phyloP scores from a whole-genome alignment of 2,329 filamentous ascomycete species.

The Camptophora hylomeconis region DNA sequence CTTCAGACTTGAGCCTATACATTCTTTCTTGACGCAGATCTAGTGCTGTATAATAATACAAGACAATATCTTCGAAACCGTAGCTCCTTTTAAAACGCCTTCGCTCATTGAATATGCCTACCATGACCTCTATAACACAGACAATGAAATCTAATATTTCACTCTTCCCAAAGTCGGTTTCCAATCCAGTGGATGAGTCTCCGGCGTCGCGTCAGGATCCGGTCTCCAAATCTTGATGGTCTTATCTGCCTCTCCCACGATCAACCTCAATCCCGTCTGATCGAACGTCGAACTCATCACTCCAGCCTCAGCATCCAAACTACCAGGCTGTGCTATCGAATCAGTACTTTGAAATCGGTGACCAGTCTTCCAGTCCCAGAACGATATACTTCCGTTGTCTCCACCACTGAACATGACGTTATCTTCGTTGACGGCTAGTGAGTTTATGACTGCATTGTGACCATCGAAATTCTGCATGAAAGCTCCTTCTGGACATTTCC shows the following conservation, averaged over 20 bases:
- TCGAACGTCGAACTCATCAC: conserved; percentile 94
- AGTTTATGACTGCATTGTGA: conserved; percentile 94
- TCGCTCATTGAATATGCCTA: conserved; percentile 1
- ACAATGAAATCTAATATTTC: no score
- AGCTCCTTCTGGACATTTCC: conserved; percentile 94
- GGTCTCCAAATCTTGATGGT: conserved; percentile 98
- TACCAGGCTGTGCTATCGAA: conserved; percentile 85
- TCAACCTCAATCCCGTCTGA: conserved; percentile 71
- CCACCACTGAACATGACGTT: conserved; percentile 90
- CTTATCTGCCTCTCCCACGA: conserved; percentile 93
- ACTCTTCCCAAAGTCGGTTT: conserved; percentile 65
- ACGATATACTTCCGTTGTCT: conserved; percentile 91
- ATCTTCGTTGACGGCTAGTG: conserved; percentile 81
- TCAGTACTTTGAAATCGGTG: conserved; percentile 83
- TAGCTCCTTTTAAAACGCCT: no score
- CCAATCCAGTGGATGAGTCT: conserved; percentile 88
- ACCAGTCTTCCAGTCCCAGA: conserved; percentile 98
- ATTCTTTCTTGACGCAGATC: no score
- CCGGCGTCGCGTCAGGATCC: conserved; percentile 78
- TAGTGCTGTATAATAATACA: no score
- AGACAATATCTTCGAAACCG: no score
- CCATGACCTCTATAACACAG: conserved; percentile 3
- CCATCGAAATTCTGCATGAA: conserved; percentile 99
- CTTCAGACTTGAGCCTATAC: no score
- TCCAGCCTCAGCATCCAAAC: conserved; percentile 83